Conservation (phyloP, 805 yeast species). For the Debaryomyces maramus region DNA sequence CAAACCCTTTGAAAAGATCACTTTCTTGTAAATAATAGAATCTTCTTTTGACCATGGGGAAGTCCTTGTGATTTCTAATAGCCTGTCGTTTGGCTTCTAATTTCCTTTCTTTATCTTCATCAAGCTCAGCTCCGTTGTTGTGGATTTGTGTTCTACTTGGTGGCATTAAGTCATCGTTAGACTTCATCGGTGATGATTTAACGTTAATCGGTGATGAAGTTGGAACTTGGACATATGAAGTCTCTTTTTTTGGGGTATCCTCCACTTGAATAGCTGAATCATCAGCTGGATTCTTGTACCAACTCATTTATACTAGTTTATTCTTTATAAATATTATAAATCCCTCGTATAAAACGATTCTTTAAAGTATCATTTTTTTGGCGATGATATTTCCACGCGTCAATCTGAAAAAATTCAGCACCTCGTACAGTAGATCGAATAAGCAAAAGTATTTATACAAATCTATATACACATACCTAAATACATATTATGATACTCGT, state of each 20-base stretch:
- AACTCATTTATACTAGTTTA: slow-evolving; percentile 17
- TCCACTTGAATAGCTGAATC: slow-evolving; percentile 18
- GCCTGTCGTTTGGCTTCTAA: slow-evolving; percentile 38
- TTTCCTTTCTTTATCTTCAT: slow-evolving; percentile 24
- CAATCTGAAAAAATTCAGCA: background rate
- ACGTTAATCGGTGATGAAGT: slow-evolving; percentile 39
- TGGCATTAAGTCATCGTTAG: slow-evolving; percentile 7
- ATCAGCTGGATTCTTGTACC: slow-evolving; percentile 19
- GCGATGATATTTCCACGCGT: slow-evolving; percentile 1
- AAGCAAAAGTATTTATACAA: too few species aligned
- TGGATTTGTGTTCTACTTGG: slow-evolving; percentile 11
- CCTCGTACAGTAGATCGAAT: too few species aligned
- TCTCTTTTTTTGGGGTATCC: slow-evolving; percentile 18
- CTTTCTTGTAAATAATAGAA: slow-evolving; percentile 42
- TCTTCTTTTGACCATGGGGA: slow-evolving; percentile 34
- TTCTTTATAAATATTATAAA: background rate
- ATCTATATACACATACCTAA: too few species aligned
- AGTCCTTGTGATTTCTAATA: slow-evolving; percentile 38
- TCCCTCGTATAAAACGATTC: too few species aligned
- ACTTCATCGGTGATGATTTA: slow-evolving; percentile 24
- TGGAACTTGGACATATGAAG: slow-evolving; percentile 38
- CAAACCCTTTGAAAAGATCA: slow-evolving; percentile 42
- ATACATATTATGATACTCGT: too few species aligned
- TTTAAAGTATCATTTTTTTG: background rate
- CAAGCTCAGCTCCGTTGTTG: slow-evolving; percentile 10